Evolutionary conservation across 2,329 filamentous ascomycete genomes (phyloP).

Genomic region (Tolypocladium album): DNA sequence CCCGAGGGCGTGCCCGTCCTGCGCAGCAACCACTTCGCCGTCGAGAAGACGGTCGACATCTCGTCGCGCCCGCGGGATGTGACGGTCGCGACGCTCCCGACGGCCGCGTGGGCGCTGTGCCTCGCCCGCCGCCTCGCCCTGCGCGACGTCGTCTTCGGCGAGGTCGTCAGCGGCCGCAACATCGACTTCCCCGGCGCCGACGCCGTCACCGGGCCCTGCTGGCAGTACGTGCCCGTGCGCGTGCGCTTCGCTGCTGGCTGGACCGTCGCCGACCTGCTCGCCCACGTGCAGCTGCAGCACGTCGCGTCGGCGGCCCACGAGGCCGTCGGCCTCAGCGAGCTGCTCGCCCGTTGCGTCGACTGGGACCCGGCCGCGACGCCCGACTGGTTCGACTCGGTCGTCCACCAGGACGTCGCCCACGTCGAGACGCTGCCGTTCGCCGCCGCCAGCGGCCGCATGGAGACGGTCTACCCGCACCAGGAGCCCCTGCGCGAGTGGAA

Average conservation of each 20-base stretch:
- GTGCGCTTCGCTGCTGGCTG: slow-evolving; percentile 41
- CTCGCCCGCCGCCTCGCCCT: slow-evolving; percentile 42
- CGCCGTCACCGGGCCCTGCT: slow-evolving; percentile 51
- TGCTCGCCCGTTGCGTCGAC: slow-evolving; percentile 34
- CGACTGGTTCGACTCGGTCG: slow-evolving; percentile 43
- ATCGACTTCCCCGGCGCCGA: slow-evolving; percentile 44
- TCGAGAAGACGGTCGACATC: slow-evolving; percentile 33
- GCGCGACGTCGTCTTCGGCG: slow-evolving; percentile 53
- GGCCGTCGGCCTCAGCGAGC: slow-evolving; percentile 42
- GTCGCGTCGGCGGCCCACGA: slow-evolving; percentile 45
- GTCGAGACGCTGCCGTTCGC: slow-evolving; percentile 41
- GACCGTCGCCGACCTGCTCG: slow-evolving; percentile 41
- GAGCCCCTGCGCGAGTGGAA: slow-evolving; percentile 48
- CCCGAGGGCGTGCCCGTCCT: slow-evolving; percentile 23
- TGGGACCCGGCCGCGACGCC: slow-evolving; percentile 20
- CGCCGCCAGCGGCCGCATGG: slow-evolving; percentile 31
- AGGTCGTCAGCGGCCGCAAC: slow-evolving; percentile 55
- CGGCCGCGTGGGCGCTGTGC: slow-evolving; percentile 54
- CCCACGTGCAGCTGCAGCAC: slow-evolving; percentile 45
- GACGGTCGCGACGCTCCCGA: slow-evolving; percentile 54
- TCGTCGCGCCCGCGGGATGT: slow-evolving; percentile 39
- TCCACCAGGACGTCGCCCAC: slow-evolving; percentile 50
- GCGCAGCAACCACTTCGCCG: slow-evolving; percentile 26
- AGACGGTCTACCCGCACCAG: slow-evolving; percentile 48
- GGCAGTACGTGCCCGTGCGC: slow-evolving; percentile 56